A percentile compares a stretch with the other conserved stretches of the same genome.
phyloP scores from a whole-genome alignment of 2,329 filamentous ascomycete species.

The Aspergillus sp. region DNA sequence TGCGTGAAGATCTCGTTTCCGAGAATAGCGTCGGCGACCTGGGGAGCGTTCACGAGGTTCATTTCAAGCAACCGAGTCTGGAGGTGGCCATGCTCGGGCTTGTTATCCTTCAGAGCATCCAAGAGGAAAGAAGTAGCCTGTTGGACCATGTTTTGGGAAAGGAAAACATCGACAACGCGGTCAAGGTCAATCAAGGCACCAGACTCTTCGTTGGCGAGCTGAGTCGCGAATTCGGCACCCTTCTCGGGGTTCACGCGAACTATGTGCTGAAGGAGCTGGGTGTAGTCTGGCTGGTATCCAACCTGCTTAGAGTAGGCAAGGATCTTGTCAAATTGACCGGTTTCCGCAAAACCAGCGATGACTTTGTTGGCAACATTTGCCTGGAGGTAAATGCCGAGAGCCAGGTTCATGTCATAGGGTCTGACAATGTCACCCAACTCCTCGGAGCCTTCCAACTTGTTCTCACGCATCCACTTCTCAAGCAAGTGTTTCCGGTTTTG shows the following conservation, averaged over 20 bases:
- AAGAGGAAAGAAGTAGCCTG: conserved; percentile 97
- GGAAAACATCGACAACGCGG: conserved; percentile 95
- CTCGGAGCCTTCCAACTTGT: conserved; percentile 94
- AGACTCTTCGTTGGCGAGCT: conserved; percentile 83
- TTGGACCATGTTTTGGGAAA: conserved; percentile 96
- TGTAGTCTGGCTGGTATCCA: conserved; percentile 94
- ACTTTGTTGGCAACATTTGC: conserved; percentile 92
- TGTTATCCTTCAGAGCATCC: conserved; percentile 92
- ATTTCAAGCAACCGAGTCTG: conserved; percentile 96
- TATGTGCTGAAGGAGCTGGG: conserved; percentile 86
- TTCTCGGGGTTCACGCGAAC: conserved; percentile 90
- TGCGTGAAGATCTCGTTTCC: conserved; percentile 98
- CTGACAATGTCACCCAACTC: conserved; percentile 94
- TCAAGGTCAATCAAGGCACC: conserved; percentile 89
- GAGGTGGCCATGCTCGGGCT: conserved; percentile 85
- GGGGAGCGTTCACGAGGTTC: conserved; percentile 94
- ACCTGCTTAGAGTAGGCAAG: conserved; percentile 82
- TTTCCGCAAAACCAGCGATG: conserved; percentile 90
- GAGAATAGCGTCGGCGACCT: conserved; percentile 95
- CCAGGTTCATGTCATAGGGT: conserved; percentile 82
- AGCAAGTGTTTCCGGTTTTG: conserved; percentile 94
- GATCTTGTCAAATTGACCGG: conserved; percentile 95
- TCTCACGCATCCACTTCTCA: conserved; percentile 97
- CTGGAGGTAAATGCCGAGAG: conserved; percentile 84
- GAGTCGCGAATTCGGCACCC: conserved; percentile 90